Evolutionary conservation across 2,329 filamentous ascomycete species (phyloP), one percentile per base, ranked within the genome.

Genomic region (Coniosporium uncinatum): DNA sequence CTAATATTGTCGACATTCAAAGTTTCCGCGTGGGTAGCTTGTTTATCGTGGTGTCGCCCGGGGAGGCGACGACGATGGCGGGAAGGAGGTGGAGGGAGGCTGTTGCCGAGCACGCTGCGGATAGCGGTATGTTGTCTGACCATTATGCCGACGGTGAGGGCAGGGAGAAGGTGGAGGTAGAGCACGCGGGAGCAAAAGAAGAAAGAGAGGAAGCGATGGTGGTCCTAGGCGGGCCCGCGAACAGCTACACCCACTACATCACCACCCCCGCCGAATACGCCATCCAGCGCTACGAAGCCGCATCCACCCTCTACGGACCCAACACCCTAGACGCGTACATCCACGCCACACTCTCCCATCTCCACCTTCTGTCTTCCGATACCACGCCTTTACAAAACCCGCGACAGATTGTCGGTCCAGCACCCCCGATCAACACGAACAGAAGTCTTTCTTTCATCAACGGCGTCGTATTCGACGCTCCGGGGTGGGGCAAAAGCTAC

Each of bases 221-320:
- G 3, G 85, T 95, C 1, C 71, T 96, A 1, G 88, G 90, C 20
- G 89, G 87, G 0, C 90, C 91, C 0, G 88, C 88, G 39, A 97
- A 97, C 59, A 89, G 79, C 44, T 97, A 97, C 61, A 82, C 87
- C 3, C 86, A 91, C 62, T 91, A 91, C 61, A 79, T 88, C 44
- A 63, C 82, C 1, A 91, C 88, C 0, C 76, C 81, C 21, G 86
- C 94, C 59, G 86, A 95, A 61, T 94, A 93, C 59, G 66, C 68
- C 13, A 71, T 93, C 36, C 91, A 96, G 65, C 83, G 91, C 8
- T 96, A 96, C 63, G 91, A 97, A 66, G 91, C 90, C n/a, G 91
- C 88, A 0, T 91, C 85, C 5, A 97, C 91, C 0, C 78, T 97
- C 2, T 93, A 86, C 58, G 91, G 91, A 0, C 85, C 77, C 2